These are phyloP conservation scores for Trichoderma orchidacearum DNA, from an alignment of 495 filamentous ascomycete species.

Conservation along the genomic window DNA sequence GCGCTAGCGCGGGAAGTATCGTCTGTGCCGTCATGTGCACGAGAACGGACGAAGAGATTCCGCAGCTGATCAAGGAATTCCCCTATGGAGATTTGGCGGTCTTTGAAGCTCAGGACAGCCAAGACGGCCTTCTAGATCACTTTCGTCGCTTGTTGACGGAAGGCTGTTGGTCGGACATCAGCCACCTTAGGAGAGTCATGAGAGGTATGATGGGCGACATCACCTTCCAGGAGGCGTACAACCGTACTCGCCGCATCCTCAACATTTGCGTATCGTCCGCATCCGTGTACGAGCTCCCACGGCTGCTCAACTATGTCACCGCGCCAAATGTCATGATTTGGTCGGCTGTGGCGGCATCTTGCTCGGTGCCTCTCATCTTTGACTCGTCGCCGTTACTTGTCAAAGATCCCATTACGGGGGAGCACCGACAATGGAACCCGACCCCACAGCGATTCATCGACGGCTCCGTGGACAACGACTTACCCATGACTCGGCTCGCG, in stretches of 20 bases:
- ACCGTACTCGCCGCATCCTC: slow-evolving; percentile 74
- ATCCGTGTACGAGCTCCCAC: slow-evolving; percentile 73
- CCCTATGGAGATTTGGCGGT: slow-evolving; percentile 73
- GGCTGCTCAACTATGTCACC: slow-evolving; percentile 83
- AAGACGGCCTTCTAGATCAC: slow-evolving; percentile 55
- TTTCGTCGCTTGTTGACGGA: slow-evolving; percentile 64
- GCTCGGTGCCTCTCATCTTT: slow-evolving; percentile 84
- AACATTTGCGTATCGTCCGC: slow-evolving; percentile 88
- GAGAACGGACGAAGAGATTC: slow-evolving; percentile 73
- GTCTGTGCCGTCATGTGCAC: slow-evolving; percentile 79
- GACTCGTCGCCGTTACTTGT: slow-evolving; percentile 59
- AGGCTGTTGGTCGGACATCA: slow-evolving; percentile 73
- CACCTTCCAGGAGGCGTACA: slow-evolving; percentile 93
- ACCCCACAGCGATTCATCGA: slow-evolving; percentile 78
- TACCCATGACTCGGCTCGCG: slow-evolving; percentile 80
- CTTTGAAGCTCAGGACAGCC: slow-evolving; percentile 60
- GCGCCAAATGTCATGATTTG: slow-evolving; percentile 90
- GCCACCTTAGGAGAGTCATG: slow-evolving; percentile 70
- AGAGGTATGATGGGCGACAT: slow-evolving; percentile 65
- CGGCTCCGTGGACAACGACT: slow-evolving; percentile 85
- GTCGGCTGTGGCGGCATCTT: slow-evolving; percentile 92
- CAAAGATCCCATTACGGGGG: slow-evolving; percentile 74
- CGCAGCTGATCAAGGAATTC: slow-evolving; percentile 55
- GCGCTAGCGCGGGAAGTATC: slow-evolving; percentile 88
- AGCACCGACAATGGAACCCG: slow-evolving; percentile 70